Conservation (phyloP, 148 eudicot species). For the Gaultheria prostrata region DNA sequence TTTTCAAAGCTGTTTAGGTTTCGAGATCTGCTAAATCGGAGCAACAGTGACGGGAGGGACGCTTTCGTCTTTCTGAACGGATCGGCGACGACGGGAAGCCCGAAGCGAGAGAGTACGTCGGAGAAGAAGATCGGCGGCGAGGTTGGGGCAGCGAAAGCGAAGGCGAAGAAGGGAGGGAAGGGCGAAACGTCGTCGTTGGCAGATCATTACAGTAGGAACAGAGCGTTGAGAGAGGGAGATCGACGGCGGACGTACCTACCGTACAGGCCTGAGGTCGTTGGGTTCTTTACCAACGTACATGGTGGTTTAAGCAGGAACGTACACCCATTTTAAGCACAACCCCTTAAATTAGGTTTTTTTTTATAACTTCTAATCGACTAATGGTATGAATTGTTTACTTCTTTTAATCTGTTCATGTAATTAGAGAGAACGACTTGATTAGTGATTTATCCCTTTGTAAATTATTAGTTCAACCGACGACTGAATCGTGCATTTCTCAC, state of each 20-base stretch:
- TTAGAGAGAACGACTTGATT: not conserved
- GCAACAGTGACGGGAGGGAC: slow-evolving; percentile 82
- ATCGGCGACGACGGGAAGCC: not conserved
- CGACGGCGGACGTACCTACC: slow-evolving; percentile 65
- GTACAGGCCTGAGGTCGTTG: slow-evolving; percentile 70
- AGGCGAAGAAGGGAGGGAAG: slow-evolving; percentile 21
- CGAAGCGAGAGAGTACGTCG: slow-evolving; percentile 12
- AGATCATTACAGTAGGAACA: slow-evolving; percentile 53
- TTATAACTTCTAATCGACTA: not conserved
- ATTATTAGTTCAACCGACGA: not conserved
- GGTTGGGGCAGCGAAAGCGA: not conserved
- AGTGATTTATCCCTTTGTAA: not conserved
- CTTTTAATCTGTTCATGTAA: not conserved
- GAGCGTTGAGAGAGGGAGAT: slow-evolving; percentile 37
- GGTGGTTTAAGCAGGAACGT: slow-evolving; percentile 72
- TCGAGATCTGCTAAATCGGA: slow-evolving; percentile 49
- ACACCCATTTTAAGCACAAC: slow-evolving; percentile 63
- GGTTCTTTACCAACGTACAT: slow-evolving; percentile 74
- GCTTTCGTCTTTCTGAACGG: slow-evolving; percentile 58
- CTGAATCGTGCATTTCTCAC: not conserved
- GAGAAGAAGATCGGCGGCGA: slow-evolving; percentile 13
- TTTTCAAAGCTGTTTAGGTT: slow-evolving; percentile 80
- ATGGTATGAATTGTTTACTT: no score
- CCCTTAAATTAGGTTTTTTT: not conserved
- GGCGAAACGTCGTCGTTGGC: slow-evolving; percentile 28